Base-by-base conservation (phyloP, 148 eudicot genomes). In the Rhododendron simsii region DNA sequence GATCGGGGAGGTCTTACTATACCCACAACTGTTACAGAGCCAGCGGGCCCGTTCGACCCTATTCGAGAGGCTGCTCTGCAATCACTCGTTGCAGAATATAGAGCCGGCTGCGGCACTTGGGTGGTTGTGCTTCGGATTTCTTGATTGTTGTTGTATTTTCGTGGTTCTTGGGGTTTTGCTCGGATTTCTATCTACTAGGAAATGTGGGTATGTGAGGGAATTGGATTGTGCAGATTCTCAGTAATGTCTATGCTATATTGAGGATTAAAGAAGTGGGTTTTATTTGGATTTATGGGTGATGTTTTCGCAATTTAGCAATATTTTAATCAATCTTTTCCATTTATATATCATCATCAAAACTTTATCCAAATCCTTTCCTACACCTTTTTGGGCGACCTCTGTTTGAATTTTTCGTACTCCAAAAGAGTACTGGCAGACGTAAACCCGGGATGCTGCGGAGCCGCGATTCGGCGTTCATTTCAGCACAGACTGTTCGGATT, bases 1-100 rank as follows among this genome's bases (percentile, higher is more conserved):
- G 93, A 33, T 91, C 91, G 23, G 93, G 92, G 2, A 86, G 91
- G 75, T 90, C 92, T 10, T 90, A 91, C 84, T 91, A 91, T 57
- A 90, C 92, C 5, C 88, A 83, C 18, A 87, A 87, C 84, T 91
- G 92, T 48, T 73, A 85, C 47, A 55, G 14, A 20, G 88, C 91
- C n/a, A 85, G 75, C 20, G 92, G 90, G 6, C 91, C 90, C 6
- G 93, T 86, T 55, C 84, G 83, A 9, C 91, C 93, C 26, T 91
- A 91, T 83, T 44, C 84, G 10, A 81, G 93, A 81, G 91, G 92
- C n/a, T 91, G 92, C 77, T 88, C 92, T 28, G 82, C 89, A 1
- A 90, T 91, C 39, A 87, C 92, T 11, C 87, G 87, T 5, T 88
- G 90, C 69, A 39, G 81, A 5, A 82, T 85, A 16, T 84, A 41